These are phyloP conservation scores for Phaeosphaeriaceae sp. DNA, from an alignment of 2,329 filamentous ascomycete genomes.

Conservation along the genomic window DNA sequence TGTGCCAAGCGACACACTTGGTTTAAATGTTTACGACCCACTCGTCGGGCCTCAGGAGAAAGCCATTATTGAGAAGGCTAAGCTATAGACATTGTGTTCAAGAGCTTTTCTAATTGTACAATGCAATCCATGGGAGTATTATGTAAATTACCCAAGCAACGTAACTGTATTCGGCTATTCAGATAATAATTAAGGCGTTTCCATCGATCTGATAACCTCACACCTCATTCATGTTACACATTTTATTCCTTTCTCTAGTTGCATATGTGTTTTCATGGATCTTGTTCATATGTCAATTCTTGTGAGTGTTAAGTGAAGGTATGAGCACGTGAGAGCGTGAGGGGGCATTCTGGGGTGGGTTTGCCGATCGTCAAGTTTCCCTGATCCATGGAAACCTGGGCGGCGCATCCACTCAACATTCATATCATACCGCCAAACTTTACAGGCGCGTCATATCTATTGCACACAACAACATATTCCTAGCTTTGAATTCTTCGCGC, in stretches of 20 bases:
- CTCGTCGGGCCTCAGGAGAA: constrained; percentile 53
- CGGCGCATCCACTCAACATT: constrained; percentile 3
- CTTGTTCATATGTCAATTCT: too few species aligned
- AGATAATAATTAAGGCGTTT: too few species aligned
- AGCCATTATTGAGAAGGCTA: constrained; percentile 43
- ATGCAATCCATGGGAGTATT: background rate
- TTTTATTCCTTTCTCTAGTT: too few species aligned
- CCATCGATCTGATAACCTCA: too few species aligned
- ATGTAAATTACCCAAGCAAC: constrained; percentile 1
- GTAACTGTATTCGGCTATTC: too few species aligned
- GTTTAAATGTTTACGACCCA: constrained; percentile 62
- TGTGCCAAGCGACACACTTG: constrained; percentile 68
- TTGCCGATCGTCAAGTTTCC: constrained; percentile 16
- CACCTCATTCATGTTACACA: too few species aligned
- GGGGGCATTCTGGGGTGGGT: constrained; percentile 8
- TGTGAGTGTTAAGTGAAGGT: background rate
- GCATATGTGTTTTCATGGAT: too few species aligned
- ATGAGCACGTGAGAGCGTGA: constrained; percentile 26
- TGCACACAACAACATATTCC: background rate
- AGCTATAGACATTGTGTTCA: constrained; percentile 33
- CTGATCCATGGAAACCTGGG: background rate
- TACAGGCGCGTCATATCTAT: constrained; percentile 6
- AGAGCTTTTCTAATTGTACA: too few species aligned
- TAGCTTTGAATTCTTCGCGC: background rate
- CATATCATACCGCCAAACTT: constrained; percentile 4